Base-by-base conservation (phyloP, 2,329 filamentous ascomycete genomes). In the Metarhizium album region DNA sequence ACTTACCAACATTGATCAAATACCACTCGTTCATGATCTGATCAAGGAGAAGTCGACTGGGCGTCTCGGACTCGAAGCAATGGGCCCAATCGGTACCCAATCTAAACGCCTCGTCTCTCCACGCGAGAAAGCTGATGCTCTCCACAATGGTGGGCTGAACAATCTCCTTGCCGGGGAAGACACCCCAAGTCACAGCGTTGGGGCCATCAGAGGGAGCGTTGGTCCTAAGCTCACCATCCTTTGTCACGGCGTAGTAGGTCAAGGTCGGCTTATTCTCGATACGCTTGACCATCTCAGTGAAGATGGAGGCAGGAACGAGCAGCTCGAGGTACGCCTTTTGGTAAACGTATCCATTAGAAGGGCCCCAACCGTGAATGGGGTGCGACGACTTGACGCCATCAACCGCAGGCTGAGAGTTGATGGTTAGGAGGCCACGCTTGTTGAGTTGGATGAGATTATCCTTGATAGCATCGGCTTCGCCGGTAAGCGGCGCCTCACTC, bases 141-240 rank as follows among this genome's bases (percentile, higher is more conserved):
- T 98, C 93, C 48, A 98, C 93, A 61, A 98, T 96, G n/a, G 93
- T 98, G 14, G 93, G 93, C 68, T 98, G 93, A n/a, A 98, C 90
- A 64, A 98, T 96, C 69, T 98, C 93, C 67, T 97, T 95, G 52
- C 93, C 93, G 0, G 93, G 91, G 73, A 97, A 98, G 33, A 98
- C 94, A 69, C 93, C 93, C 93, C 93, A 98, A 2, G 93, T 98
- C 47, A 98, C 87, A n/a, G 93, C 93, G 61, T 98, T 98, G 37
- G 93, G 93, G 5, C 89, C 87, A 59, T 94, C 89, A 22, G 82
- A 80, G 8, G 84, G 83, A 1, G 89, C 83, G 62, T 98, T 97
- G 27, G 89, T 93, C 67, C 83, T 83, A 51, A 97, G 75, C 52
- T 84, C 80, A 27, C 91, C 90, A 20, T 78, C 76, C 67, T 88